Conservation (phyloP, 106 monocot genomes). For the Chionographis japonica region DNA sequence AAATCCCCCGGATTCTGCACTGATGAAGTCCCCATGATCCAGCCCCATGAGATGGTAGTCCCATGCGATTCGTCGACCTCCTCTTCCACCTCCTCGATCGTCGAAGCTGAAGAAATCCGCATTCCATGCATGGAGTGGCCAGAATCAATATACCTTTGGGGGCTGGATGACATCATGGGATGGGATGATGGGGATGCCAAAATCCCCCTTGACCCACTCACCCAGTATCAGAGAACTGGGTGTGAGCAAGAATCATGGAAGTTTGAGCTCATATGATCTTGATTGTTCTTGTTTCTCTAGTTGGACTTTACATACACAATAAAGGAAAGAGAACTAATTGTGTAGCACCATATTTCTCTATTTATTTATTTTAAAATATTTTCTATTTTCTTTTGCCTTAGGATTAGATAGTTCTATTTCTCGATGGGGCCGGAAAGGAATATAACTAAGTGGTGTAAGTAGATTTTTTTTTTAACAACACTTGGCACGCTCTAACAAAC, state of each 20-base stretch:
- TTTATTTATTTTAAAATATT: neutral
- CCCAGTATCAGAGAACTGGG: no score
- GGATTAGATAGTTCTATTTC: no score
- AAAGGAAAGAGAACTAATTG: neutral
- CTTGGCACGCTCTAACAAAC: no score
- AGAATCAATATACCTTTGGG: constrained; percentile 41
- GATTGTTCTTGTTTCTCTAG: neutral
- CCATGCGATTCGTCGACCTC: constrained; percentile 8
- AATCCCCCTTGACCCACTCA: neutral
- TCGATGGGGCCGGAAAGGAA: no score
- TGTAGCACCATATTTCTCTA: neutral
- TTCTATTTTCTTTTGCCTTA: no score
- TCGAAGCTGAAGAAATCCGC: constrained; percentile 16
- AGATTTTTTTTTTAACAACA: no score
- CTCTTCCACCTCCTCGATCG: neutral
- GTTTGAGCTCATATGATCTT: constrained; percentile 35
- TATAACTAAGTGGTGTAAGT: no score
- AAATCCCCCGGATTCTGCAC: constrained; percentile 24
- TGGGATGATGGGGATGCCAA: constrained; percentile 15
- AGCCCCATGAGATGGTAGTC: constrained; percentile 40
- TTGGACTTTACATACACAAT: neutral
- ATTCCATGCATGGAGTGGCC: constrained; percentile 42
- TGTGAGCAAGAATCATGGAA: constrained; percentile 39
- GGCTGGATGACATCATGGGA: constrained; percentile 26
- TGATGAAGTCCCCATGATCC: constrained; percentile 48